phyloP scores from a whole-genome alignment of 1,139 yeast species.

The Geotrichum phurueaensis region DNA sequence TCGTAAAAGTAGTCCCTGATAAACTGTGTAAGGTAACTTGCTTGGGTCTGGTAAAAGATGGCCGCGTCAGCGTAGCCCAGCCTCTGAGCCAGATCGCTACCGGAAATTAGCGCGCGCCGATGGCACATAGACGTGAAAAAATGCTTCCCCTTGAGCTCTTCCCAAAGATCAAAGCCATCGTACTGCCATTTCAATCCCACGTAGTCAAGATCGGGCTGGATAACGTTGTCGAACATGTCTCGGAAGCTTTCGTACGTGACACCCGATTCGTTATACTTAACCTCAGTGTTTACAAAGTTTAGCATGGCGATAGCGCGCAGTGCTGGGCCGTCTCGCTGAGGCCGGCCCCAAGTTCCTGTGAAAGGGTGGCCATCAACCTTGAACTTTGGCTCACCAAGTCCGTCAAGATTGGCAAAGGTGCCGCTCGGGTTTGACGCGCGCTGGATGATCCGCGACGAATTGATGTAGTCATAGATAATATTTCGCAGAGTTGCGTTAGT shows the following conservation, averaged over 20 bases:
- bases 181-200: constrained; percentile 57
- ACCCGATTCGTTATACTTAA: constrained; percentile 30
- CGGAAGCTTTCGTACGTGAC: constrained; percentile 20
- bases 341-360: constrained; percentile 78
- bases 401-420: constrained; percentile 43
- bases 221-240: constrained; percentile 37
- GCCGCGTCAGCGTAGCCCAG: constrained; percentile 38
- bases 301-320: constrained; percentile 62
- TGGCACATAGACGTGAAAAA: constrained; percentile 76
- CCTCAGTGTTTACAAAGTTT: constrained; percentile 47
- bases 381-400: constrained; percentile 89
- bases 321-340: constrained; percentile 95
- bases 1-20: constrained; percentile 31
- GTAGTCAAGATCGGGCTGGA: constrained; percentile 69
- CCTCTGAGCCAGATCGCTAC: constrained; percentile 43
- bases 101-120: constrained; percentile 59
- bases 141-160: constrained; percentile 69
- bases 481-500: constrained; percentile 33
- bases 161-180: constrained; percentile 86
- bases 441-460: constrained; percentile 55
- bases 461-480: constrained; percentile 54
- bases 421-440: constrained; percentile 67
- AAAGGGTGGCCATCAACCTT: constrained; percentile 59
- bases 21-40: constrained; percentile 38
- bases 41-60: constrained; percentile 25